Conservation (phyloP, 306 rosid genomes). For the Cicer judaicum region DNA sequence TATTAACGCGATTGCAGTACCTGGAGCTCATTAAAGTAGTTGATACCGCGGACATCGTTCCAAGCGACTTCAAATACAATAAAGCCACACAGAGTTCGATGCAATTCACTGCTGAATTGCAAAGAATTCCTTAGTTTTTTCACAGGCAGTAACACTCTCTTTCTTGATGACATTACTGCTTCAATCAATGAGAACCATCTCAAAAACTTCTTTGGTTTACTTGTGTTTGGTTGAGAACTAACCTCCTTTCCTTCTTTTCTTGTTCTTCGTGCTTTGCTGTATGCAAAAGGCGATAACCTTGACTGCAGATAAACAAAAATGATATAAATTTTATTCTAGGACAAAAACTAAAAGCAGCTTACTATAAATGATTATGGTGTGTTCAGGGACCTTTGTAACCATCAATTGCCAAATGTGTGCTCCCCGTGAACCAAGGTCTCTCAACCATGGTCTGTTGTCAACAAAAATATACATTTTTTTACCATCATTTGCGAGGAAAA, state of each 20-base stretch:
- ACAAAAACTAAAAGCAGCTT: constrained; percentile 28
- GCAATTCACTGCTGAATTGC: constrained; percentile 73
- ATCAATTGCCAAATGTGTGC: constrained; percentile 95
- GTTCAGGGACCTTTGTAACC: constrained; percentile 83
- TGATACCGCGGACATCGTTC: constrained; percentile 85
- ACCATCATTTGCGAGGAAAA: constrained; percentile 79
- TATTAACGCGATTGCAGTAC: constrained; percentile 48
- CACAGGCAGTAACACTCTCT: constrained; percentile 84
- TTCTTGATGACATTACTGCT: constrained; percentile 61
- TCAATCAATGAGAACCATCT: constrained; percentile 77
- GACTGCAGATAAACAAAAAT: constrained; percentile 63
- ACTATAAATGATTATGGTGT: constrained; percentile 27
- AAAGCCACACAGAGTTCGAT: constrained; percentile 81
- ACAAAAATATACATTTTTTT: constrained; percentile 80
- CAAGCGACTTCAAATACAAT: constrained; percentile 89
- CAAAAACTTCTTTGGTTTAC: constrained; percentile 52
- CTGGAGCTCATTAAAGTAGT: constrained; percentile 95
- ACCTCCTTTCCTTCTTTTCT: constrained; percentile 58
- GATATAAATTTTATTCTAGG: constrained; percentile 16
- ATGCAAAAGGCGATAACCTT: constrained; percentile 93
- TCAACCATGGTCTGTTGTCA: constrained; percentile 94
- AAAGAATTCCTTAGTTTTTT: constrained; percentile 70
- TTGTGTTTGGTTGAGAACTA: constrained; percentile 51
- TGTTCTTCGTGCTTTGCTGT: constrained; percentile 63
- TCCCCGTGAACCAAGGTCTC: constrained; percentile 69